Base-by-base conservation (phyloP, 352 stramenopile species). In the Phytophthora sojae region DNA sequence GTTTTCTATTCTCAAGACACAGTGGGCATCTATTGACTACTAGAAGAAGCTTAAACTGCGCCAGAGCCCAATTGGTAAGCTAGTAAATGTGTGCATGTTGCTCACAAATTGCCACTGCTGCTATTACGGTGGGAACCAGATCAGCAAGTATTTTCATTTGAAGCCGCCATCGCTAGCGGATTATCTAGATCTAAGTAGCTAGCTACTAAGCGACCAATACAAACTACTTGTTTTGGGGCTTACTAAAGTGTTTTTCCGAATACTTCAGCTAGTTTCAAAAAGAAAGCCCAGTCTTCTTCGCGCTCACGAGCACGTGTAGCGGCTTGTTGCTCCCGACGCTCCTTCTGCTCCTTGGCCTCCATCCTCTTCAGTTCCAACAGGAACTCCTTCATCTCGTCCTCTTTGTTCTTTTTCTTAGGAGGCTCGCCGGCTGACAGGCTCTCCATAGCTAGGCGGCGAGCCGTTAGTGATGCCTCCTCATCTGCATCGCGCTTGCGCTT, bases 61-160 rank as follows among this genome's bases (percentile, higher is more conserved):
- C 19, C 42, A 57, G 19, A 52, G 45, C 47, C 53, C 53, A 45
- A 57, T 58, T 45, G 42, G 44, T 52, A 62, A 62, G 53, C 32
- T 62, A 58, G 19, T 69, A 17, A 53, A 58, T 39, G 30, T 62
- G 19, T 58, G 44, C 44, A 69, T 53, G 61, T 25, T 69, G 6
- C 54, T 69, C 21, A 69, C 62, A 12, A 59, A 69, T 30, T 64
- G 42, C 44, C 54, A 59, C 44, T 59, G 53, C 35, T 63, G 29
- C 35, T 55, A 63, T 23, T 39, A 69, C 17, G n/a, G 42, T 3
- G 45, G 44, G 37, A 63, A 63, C 26, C 23, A 63, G 30, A 63
- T 59, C 52, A 69, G 62, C 62, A 63, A 69, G 44, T 59, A 44
- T 9, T 53, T 68, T 15, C 1, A 59, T 47, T 69, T 63, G 44